A percentile compares a stretch with the other conserved stretches of the same genome.
These are phyloP conservation scores for Chimonanthus praecox DNA, from an alignment of 164 flowering plant species.

Conservation along the genomic window DNA sequence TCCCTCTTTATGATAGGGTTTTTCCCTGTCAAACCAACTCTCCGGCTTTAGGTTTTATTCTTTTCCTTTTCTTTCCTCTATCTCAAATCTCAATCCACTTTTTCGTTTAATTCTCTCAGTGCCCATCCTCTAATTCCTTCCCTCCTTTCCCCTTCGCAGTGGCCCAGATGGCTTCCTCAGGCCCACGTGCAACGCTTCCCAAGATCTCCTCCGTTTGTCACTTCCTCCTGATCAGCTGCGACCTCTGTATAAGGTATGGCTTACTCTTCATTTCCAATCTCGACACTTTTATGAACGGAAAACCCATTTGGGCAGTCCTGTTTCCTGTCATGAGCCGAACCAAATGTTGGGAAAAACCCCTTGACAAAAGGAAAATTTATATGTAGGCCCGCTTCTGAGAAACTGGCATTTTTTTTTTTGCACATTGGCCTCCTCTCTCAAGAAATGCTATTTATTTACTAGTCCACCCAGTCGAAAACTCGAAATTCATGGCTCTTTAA, in stretches of 20 bases:
- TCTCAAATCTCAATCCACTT: background rate
- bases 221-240: conserved; percentile 36
- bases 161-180: conserved; percentile 70
- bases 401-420: too few species aligned
- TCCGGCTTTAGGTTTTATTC: conserved; percentile 62
- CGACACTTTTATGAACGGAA: too few species aligned
- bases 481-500: too few species aligned
- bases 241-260: conserved; percentile 49
- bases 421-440: too few species aligned
- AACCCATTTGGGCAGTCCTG: background rate
- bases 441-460: too few species aligned
- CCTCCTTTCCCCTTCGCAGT: conserved; percentile 26
- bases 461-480: too few species aligned
- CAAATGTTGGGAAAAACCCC: too few species aligned
- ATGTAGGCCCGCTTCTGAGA: too few species aligned
- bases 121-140: background rate
- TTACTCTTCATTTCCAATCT: background rate
- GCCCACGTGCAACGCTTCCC: conserved; percentile 29
- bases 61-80: too few species aligned
- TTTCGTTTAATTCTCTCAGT: background rate
- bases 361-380: too few species aligned
- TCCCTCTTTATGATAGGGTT: conserved; percentile 70
- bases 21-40: conserved; percentile 85
- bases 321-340: background rate
- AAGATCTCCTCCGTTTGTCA: conserved; percentile 12